A percentile compares a stretch with the other conserved stretches of the same genome.
Conservation (phyloP, 345 rosid genomes). For the Firmiana major region DNA sequence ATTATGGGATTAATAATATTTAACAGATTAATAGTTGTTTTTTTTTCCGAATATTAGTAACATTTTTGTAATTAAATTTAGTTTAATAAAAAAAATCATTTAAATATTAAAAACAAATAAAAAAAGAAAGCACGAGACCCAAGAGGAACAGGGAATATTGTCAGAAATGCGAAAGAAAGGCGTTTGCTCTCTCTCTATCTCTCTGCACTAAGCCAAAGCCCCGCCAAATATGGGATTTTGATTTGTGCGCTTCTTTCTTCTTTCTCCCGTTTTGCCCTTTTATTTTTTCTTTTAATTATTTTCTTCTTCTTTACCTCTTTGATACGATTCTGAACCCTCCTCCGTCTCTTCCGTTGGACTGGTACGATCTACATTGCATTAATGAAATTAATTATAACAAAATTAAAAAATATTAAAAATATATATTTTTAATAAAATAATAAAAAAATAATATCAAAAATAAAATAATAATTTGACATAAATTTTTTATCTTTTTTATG, state of each 20-base stretch:
- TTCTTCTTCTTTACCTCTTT: background rate
- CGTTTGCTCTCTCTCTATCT: background rate
- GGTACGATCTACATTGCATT: too few relatives aligned
- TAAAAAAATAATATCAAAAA: too few relatives aligned
- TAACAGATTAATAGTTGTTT: too few relatives aligned
- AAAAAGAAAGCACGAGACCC: conserved; percentile 12
- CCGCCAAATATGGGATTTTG: conserved; percentile 8
- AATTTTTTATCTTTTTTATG: too few relatives aligned
- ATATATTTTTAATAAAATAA: too few relatives aligned
- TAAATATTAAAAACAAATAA: background rate
- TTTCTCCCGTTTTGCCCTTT: background rate
- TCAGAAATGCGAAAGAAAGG: conserved; percentile 32
- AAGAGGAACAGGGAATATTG: conserved; percentile 54
- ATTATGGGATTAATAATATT: too few relatives aligned
- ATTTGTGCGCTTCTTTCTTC: background rate
- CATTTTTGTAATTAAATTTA: too few relatives aligned
- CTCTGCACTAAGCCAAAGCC: background rate
- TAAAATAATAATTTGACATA: too few relatives aligned
- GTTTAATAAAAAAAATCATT: background rate
- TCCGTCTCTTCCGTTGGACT: too few relatives aligned
- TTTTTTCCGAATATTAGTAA: too few relatives aligned
- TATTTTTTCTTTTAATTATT: background rate
- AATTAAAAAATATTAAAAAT: too few relatives aligned
- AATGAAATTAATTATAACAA: too few relatives aligned
- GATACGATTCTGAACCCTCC: background rate